phyloP scores from a whole-genome alignment of 192 early-diverging fungal species.

The Spizellomyces sp. region DNA sequence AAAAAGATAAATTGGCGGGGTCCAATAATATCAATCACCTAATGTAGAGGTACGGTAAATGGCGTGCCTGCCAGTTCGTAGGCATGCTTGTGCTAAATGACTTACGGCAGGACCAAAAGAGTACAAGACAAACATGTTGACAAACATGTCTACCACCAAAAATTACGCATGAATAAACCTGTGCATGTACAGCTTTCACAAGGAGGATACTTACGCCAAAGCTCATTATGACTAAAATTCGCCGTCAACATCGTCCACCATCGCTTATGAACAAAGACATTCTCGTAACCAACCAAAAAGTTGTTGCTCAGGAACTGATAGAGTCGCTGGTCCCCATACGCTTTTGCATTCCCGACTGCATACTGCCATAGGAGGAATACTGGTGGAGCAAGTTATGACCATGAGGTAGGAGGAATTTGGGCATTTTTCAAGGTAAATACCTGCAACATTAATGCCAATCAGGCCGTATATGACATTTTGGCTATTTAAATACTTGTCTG shows the following conservation, averaged over 20 bases:
- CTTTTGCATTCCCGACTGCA: conserved; percentile 17
- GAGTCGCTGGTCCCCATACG: conserved; percentile 13
- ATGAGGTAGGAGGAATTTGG: too few species aligned
- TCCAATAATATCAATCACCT: conserved; percentile 36
- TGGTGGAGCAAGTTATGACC: not conserved
- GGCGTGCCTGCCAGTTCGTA: not conserved
- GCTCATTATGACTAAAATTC: conserved; percentile 38
- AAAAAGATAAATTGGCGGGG: conserved; percentile 35
- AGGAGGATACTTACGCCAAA: conserved; percentile 30
- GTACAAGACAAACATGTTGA: conserved; percentile 51
- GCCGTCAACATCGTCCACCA: conserved; percentile 43
- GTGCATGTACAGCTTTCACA: not conserved
- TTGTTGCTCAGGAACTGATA: conserved; percentile 36
- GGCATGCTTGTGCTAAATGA: not conserved
- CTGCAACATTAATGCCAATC: conserved; percentile 34
- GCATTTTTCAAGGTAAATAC: not conserved
- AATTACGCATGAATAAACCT: not conserved
- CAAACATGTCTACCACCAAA: conserved; percentile 4
- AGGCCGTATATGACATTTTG: conserved; percentile 32
- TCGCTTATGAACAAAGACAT: conserved; percentile 19
- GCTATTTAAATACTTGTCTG: not conserved
- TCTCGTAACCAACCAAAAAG: conserved; percentile 31
- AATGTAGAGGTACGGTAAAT: not conserved
- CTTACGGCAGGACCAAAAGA: conserved; percentile 36
- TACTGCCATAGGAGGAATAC: conserved; percentile 44